Conservation (phyloP, 2,329 filamentous ascomycete species). For the Diaporthe sp. region DNA sequence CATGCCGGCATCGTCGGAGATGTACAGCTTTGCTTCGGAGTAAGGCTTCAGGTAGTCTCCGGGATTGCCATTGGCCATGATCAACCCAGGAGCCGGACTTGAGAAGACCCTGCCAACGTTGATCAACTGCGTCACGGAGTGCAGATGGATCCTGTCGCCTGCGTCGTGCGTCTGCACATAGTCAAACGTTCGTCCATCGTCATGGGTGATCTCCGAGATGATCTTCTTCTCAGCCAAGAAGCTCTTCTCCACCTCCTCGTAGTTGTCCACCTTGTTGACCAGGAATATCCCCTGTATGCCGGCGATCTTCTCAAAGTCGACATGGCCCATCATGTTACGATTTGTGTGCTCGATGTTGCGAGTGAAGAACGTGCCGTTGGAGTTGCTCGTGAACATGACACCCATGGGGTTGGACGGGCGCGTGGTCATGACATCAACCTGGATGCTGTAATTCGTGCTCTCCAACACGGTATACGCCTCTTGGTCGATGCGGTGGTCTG, state of each 20-base stretch:
- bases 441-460: constrained; percentile 97
- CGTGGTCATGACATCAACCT: constrained; percentile 89
- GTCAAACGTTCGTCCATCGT: constrained; percentile 91
- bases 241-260: constrained; percentile 76
- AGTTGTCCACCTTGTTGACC: constrained; percentile 91
- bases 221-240: constrained; percentile 73
- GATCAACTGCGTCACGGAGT: constrained; percentile 88
- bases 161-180: constrained; percentile 71
- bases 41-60: constrained; percentile 81
- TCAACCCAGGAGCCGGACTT: constrained; percentile 90
- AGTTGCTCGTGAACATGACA: constrained; percentile 94
- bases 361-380: constrained; percentile 96
- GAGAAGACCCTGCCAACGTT: constrained; percentile 93
- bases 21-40: constrained; percentile 82
- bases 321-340: constrained; percentile 79
- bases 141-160: constrained; percentile 82
- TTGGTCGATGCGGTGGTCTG: constrained; percentile 83
- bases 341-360: constrained; percentile 95
- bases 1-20: constrained; percentile 91
- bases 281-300: constrained; percentile 94
- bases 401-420: constrained; percentile 80
- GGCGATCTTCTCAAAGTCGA: constrained; percentile 96
- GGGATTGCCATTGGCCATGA: constrained; percentile 95
- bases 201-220: constrained; percentile 89
- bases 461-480: constrained; percentile 94